These are phyloP conservation scores for Neonectria magnoliae DNA, from an alignment of 2,329 filamentous ascomycete genomes.

Conservation along the genomic window DNA sequence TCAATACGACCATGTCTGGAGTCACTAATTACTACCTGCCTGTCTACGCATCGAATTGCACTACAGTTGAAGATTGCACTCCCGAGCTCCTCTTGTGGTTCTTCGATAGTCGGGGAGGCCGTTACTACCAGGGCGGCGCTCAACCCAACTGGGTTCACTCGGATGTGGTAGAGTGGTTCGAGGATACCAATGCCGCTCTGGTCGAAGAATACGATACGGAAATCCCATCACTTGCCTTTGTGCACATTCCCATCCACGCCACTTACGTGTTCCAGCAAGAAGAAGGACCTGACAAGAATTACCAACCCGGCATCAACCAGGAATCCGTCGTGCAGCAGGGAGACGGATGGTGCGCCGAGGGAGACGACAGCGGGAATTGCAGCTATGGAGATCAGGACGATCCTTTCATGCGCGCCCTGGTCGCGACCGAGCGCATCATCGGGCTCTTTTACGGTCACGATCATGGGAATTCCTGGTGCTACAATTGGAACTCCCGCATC, in stretches of 20 bases:
- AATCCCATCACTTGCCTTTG: constrained; percentile 60
- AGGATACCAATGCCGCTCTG: constrained; percentile 47
- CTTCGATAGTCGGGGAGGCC: constrained; percentile 72
- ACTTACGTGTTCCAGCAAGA: constrained; percentile 40
- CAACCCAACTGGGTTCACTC: constrained; percentile 57
- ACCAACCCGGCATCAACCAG: constrained; percentile 59
- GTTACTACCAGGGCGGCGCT: constrained; percentile 52
- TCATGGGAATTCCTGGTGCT: constrained; percentile 70
- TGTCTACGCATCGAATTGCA: constrained; percentile 49
- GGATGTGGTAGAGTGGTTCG: constrained; percentile 57
- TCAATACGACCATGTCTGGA: constrained; percentile 38
- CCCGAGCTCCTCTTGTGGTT: constrained; percentile 70
- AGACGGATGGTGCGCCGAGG: constrained; percentile 56
- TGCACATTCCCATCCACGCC: constrained; percentile 57
- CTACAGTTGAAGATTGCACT: constrained; percentile 36
- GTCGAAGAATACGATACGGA: constrained; percentile 38
- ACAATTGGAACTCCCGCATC: constrained; percentile 56
- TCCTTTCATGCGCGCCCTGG: constrained; percentile 70
- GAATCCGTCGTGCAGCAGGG: constrained; percentile 55
- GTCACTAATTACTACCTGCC: constrained; percentile 57
- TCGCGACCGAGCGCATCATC: constrained; percentile 63
- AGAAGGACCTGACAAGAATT: constrained; percentile 47
- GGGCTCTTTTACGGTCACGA: constrained; percentile 73
- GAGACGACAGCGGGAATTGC: constrained; percentile 50
- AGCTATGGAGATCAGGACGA: constrained; percentile 62